A percentile compares a stretch with the other conserved stretches of the same genome.
Evolutionary conservation across 306 rosid species (phyloP).

Genomic region (Sicyos edulis): DNA sequence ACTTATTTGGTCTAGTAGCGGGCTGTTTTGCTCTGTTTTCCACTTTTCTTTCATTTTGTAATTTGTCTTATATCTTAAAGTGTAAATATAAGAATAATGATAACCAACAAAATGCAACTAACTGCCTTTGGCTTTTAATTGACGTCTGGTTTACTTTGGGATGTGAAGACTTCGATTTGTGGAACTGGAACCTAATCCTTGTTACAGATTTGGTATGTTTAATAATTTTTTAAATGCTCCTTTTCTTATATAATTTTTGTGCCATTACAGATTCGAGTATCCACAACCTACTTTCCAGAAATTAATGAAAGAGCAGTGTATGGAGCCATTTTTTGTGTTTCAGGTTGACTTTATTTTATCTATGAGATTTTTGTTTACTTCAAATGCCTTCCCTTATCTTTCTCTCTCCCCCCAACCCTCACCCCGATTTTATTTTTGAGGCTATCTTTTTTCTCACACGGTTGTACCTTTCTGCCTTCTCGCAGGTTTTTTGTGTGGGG

Average conservation of each 20-base stretch:
- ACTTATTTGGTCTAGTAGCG: not conserved
- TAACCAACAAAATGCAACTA: not conserved
- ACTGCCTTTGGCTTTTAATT: not conserved
- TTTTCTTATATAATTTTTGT: slow-evolving; percentile 22
- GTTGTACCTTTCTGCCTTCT: slow-evolving; percentile 17
- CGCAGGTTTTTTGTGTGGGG: slow-evolving; percentile 94
- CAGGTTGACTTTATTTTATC: slow-evolving; percentile 47
- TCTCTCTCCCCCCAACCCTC: not conserved
- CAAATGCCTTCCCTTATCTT: not conserved
- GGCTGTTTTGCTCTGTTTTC: not conserved
- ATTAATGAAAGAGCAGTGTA: slow-evolving; percentile 88
- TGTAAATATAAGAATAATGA: not conserved
- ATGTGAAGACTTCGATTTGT: not conserved
- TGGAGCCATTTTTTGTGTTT: slow-evolving; percentile 96
- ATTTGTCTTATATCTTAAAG: not conserved
- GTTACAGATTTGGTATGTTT: not conserved
- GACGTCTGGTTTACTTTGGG: not conserved
- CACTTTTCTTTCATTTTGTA: not conserved
- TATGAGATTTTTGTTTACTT: slow-evolving; percentile 26
- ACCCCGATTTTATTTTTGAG: not conserved
- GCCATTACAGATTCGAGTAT: slow-evolving; percentile 75
- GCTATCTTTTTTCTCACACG: slow-evolving; percentile 16
- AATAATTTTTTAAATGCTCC: not conserved
- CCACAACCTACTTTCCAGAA: slow-evolving; percentile 98
- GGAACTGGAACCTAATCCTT: slow-evolving; percentile 15